A percentile compares a stretch with the other conserved stretches of the same genome.
Evolutionary conservation across 768 basidiomycete species (phyloP).

Genomic region (Nidularia pulvinata): DNA sequence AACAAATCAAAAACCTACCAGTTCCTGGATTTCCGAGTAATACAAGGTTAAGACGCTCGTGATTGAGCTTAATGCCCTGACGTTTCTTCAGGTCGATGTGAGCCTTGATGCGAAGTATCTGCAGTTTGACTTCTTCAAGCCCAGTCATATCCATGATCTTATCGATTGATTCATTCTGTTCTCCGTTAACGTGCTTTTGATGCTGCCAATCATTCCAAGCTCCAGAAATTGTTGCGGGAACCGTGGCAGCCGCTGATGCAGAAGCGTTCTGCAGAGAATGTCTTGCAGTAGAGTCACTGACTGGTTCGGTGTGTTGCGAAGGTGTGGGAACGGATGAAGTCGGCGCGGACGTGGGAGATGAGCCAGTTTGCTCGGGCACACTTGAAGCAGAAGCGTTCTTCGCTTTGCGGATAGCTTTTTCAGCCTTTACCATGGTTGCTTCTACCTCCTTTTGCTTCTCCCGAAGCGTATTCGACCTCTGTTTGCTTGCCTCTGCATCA

Average conservation of each 20-base stretch:
- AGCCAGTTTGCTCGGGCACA: no score
- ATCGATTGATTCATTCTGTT: slow-evolving; percentile 53
- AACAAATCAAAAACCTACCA: slow-evolving; percentile 32
- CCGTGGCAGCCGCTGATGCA: no score
- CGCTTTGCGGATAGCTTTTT: no score
- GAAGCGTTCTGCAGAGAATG: no score
- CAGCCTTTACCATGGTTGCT: no score
- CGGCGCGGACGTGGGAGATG: no score
- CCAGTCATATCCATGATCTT: slow-evolving; percentile 71
- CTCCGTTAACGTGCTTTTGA: slow-evolving; percentile 56
- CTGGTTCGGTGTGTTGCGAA: no score
- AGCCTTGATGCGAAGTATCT: slow-evolving; percentile 56
- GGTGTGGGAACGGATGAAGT: no score
- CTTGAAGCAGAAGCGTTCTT: no score
- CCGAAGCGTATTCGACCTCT: slow-evolving; percentile 28
- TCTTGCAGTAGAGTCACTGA: no score
- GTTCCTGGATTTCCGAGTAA: slow-evolving; percentile 77
- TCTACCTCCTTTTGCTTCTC: slow-evolving; percentile 50
- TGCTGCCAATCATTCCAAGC: slow-evolving; percentile 53
- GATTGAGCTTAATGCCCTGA: slow-evolving; percentile 49
- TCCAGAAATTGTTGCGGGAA: no score
- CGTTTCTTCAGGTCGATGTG: slow-evolving; percentile 54
- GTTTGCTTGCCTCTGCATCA: slow-evolving; percentile 30
- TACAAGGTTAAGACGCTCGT: slow-evolving; percentile 60
- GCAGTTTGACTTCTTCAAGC: slow-evolving; percentile 61